These are phyloP conservation scores for Sodiomyces alkalinus DNA, from an alignment of 2,329 filamentous ascomycete genomes.

Conservation along the genomic window DNA sequence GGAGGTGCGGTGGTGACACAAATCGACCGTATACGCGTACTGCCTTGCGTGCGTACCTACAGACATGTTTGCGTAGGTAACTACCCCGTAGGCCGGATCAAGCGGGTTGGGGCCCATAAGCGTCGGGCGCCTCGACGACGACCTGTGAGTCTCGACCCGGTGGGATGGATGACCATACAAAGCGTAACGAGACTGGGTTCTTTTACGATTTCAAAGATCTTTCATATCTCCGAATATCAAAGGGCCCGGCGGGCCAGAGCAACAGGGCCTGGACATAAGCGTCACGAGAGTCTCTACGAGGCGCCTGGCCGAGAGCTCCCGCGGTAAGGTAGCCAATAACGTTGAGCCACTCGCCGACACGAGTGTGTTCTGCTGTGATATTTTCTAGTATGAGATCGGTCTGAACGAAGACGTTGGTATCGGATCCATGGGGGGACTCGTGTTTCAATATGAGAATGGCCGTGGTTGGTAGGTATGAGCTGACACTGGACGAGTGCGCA, in stretches of 20 bases:
- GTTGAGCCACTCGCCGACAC: constrained; percentile 77
- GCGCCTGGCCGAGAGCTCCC: constrained; percentile 3
- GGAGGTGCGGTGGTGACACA: no score
- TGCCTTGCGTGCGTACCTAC: no score
- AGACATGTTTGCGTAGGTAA: no score
- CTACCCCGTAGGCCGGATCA: no score
- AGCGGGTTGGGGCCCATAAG: no score
- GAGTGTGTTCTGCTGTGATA: constrained; percentile 46
- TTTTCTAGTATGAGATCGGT: constrained; percentile 54
- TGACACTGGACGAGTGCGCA: no score
- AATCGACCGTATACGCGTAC: no score
- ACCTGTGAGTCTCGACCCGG: no score
- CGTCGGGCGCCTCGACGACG: no score
- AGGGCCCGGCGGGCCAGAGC: constrained; percentile 60
- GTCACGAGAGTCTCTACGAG: constrained; percentile 4
- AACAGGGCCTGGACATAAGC: constrained; percentile 56
- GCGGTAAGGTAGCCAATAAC: constrained; percentile 62
- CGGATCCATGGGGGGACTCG: constrained; percentile 34
- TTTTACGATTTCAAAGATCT: no score
- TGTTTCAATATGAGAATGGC: constrained; percentile 56
- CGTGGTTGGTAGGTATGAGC: constrained; percentile 31
- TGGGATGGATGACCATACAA: no score
- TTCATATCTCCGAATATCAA: constrained; percentile 40
- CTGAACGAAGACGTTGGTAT: constrained; percentile 46
- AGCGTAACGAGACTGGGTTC: no score